Conservation (phyloP, 495 filamentous ascomycete species). For the Podospora pseudopauciseta region DNA sequence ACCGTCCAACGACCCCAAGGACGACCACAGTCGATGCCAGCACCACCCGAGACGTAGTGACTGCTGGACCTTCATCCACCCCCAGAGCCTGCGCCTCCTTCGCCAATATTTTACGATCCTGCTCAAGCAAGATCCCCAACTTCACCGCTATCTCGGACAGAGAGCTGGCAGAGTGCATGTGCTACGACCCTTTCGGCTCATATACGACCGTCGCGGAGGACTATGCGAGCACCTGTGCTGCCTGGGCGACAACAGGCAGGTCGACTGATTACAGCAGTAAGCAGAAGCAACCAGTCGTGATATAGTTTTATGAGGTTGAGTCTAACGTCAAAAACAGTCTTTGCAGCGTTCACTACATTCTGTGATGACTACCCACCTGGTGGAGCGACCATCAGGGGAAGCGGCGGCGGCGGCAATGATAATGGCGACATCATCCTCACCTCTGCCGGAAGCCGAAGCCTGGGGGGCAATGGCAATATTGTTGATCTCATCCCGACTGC, state of each 20-base stretch:
- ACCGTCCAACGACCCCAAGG: neutral
- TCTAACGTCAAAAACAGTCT: slow-evolving; percentile 13
- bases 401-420: neutral
- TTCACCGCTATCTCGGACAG: neutral
- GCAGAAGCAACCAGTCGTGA: neutral
- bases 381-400: neutral
- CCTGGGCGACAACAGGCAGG: slow-evolving; percentile 18
- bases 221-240: slow-evolving; percentile 22
- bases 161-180: neutral
- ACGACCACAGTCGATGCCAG: neutral
- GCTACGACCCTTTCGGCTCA: slow-evolving; percentile 14
- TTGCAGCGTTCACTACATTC: slow-evolving; percentile 17
- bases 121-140: neutral
- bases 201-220: slow-evolving; percentile 25
- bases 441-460: neutral
- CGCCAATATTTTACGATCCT: slow-evolving; percentile 2
- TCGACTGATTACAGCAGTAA: slow-evolving; percentile 23
- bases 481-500: neutral
- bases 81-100: slow-evolving; percentile 11
- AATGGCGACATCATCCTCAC: slow-evolving; percentile 5
- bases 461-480: neutral
- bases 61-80: neutral
- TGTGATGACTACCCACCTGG: slow-evolving; percentile 15
- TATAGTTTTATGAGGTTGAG: neutral
- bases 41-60: neutral